Conservation (phyloP, 805 yeast species). For the Candida nitratophila region DNA sequence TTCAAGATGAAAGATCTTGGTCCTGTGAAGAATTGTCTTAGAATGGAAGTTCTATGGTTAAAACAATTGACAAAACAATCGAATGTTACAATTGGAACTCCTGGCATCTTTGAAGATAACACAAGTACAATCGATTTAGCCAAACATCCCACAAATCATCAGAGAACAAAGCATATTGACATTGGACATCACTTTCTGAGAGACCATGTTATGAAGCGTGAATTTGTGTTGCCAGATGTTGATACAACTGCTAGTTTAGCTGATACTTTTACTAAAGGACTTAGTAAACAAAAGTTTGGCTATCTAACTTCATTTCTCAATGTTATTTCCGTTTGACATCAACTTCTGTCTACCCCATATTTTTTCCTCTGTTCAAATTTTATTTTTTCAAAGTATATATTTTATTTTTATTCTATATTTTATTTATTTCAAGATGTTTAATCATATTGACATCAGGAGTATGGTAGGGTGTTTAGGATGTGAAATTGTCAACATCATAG, state of each 20-base stretch:
- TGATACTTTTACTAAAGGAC: slow-evolving; percentile 1
- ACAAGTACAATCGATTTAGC: slow-evolving; percentile 1
- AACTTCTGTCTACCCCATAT: no score
- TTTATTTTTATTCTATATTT: no score
- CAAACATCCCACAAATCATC: slow-evolving; percentile 4
- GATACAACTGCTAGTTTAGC: slow-evolving; percentile 2
- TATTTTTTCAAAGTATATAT: no score
- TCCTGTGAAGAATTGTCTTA: neutral
- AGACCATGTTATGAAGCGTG: neutral
- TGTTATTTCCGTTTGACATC: no score
- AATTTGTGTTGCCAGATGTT: slow-evolving; percentile 1
- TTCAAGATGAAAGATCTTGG: neutral
- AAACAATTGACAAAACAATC: slow-evolving; percentile 4
- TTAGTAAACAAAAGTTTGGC: neutral
- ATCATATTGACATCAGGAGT: no score
- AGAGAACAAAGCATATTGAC: slow-evolving; percentile 7
- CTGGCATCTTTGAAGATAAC: neutral
- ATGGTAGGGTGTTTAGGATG: no score
- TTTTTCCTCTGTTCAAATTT: no score
- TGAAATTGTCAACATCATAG: no score
- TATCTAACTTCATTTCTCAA: no score
- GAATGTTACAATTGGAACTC: neutral
- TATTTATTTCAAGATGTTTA: no score
- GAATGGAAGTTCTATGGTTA: slow-evolving; percentile 4
- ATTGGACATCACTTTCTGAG: slow-evolving; percentile 5